Evolutionary conservation across 1,284 basidiomycete species (phyloP), one percentile per base, ranked within the genome.

Genomic region (Ganoderma meredithae): DNA sequence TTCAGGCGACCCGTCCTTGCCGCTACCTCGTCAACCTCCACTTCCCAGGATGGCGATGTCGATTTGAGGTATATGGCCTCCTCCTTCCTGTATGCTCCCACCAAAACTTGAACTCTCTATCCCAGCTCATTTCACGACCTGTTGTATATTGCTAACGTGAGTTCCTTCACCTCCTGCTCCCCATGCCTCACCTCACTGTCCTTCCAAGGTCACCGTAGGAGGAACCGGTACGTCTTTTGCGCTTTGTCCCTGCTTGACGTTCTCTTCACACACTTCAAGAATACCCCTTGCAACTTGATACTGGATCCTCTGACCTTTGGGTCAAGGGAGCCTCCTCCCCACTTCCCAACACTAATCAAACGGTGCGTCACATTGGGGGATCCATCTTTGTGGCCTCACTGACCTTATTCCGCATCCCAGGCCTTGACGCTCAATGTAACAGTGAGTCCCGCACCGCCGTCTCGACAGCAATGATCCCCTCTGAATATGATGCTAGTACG

Each of bases 271-370:
- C n/a, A 53, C 58, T 13, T 67, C 58, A 58, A 92, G 90, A 83
- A 17, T 91, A 90, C 76, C 80, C 84, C 56, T 85, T 94, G 8
- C 93, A 94, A 78, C 81, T 95, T 58, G 93, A 95, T 79, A 94
- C 92, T 0, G 93, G 93, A 65, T 94, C 92, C 13, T 93, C 87
- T 67, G 93, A 95, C 79, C 83, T 95, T n/a, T 94, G 93, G 89
- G 83, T 94, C 62, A 83, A 88, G 74, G 86, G 86, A 31, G 61
- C 81, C 5, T 73, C 78, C 1, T 81, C 80, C 55, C 85, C 90
- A 13, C 76, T 91, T 66, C 87, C 90, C 13, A 83, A 85, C 70
- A 76, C 83, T 40, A 80, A 81, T 19, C 77, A 81, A 65, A 90
- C 87, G 41, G 91, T 92, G 71, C 77, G 87, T 66, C 25, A 1